Evolutionary conservation across 257 asterid species (phyloP), one percentile per base, ranked within the genome.

Genomic region (Rubia yunnanensis): DNA sequence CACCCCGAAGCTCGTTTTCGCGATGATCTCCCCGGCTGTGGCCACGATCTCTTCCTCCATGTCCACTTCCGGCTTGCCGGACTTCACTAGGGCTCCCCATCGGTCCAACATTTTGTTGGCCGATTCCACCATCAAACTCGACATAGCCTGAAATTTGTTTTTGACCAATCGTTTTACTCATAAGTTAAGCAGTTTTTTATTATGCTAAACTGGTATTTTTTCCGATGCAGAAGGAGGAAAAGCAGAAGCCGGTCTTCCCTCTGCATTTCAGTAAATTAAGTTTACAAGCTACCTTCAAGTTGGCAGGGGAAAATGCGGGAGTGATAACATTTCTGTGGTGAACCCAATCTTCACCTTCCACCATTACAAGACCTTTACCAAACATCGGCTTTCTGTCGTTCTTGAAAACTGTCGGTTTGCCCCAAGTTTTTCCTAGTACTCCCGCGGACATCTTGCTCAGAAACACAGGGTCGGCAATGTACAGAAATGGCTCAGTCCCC

Each of bases 331-430:
- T 94, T 30, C 99, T 66, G 57, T 89, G 99, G 3, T 85, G 89
- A 60, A 92, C 94, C 99, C 99, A 92, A 27, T 88, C 96, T 30
- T 92, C 92, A 7, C 96, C 94, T 82, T 92, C 99, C 6, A 82
- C 88, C 97, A 88, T 92, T 28, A 87, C 23, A 4, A 89, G 82
- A 14, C 95, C 99, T 39, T 78, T 77, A 1, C 99, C 99, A 54
- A 92, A 92, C 96, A 92, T 87, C 61, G 99, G 94, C 55, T 81
- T 72, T 72, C 99, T 86, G 17, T 89, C 99, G 31, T 71, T 73
- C 64, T 86, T 92, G 59, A 92, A 89, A 10, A 89, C 95, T 0
- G 55, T 87, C 4, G 99, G 95, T 65, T 92, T 92, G 11, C 99
- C 99, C 99, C 99, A 92, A 20, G 69, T 79, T 66, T 77, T 92